Conservation (phyloP, 495 filamentous ascomycete species). For the Aspergillus carlsbadensis region DNA sequence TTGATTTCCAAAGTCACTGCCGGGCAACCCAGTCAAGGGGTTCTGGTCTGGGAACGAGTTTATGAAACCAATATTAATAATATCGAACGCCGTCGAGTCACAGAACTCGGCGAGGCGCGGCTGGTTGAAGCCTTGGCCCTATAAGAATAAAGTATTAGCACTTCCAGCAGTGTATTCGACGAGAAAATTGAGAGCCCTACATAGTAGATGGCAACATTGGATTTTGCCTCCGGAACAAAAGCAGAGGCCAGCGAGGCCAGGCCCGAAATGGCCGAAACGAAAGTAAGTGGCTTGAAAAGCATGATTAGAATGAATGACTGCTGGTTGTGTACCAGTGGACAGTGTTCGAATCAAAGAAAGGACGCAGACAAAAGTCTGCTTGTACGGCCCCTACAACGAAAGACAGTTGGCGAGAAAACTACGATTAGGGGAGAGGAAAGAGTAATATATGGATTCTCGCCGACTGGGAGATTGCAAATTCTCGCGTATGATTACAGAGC, state of each 20-base stretch:
- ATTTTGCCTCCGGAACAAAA: slow-evolving; percentile 47
- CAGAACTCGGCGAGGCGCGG: slow-evolving; percentile 56
- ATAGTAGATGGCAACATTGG: slow-evolving; percentile 67
- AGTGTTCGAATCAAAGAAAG: slow-evolving; percentile 38
- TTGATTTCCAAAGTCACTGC: slow-evolving; percentile 13
- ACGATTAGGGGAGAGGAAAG: slow-evolving; percentile 3
- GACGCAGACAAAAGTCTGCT: slow-evolving; percentile 52
- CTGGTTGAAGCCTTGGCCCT: slow-evolving; percentile 53
- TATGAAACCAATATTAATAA: slow-evolving; percentile 68
- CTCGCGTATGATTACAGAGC: not conserved
- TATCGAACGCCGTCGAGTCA: slow-evolving; percentile 56
- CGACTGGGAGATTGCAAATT: slow-evolving; percentile 2
- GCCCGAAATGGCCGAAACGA: slow-evolving; percentile 29
- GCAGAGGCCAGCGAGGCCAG: slow-evolving; percentile 38
- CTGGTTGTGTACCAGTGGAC: slow-evolving; percentile 20
- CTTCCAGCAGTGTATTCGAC: not conserved
- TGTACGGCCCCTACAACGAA: slow-evolving; percentile 24
- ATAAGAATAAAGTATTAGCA: not conserved
- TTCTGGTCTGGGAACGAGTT: slow-evolving; percentile 59
- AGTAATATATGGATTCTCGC: slow-evolving; percentile 4
- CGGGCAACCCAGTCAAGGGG: slow-evolving; percentile 1
- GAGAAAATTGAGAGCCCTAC: slow-evolving; percentile 29
- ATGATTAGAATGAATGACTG: slow-evolving; percentile 32
- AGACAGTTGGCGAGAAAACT: slow-evolving; percentile 3
- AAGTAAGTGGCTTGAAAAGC: slow-evolving; percentile 29